Conservation (phyloP, 2,329 filamentous ascomycete genomes). For the Ophiostoma perfectum region DNA sequence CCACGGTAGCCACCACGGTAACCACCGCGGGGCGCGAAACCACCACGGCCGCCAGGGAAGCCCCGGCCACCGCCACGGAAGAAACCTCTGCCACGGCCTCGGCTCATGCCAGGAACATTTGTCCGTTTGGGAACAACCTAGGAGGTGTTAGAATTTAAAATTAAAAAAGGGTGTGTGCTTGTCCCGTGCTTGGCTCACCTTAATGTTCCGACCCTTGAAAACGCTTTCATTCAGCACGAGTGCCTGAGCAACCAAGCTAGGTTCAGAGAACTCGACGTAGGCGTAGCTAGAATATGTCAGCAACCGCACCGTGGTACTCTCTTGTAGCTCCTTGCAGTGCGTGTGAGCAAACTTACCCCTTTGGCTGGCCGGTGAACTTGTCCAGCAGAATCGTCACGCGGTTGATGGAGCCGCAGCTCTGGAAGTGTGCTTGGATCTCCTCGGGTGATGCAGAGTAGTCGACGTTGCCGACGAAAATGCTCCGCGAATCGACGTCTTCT, state of each 20-base stretch:
- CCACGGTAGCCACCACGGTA: conserved; percentile 60
- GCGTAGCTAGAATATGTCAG: conserved; percentile 66
- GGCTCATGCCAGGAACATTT: conserved; percentile 89
- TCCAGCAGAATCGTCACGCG: conserved; percentile 94
- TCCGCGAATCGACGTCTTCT: conserved; percentile 89
- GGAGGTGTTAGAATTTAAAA: neutral
- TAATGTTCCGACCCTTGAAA: conserved; percentile 90
- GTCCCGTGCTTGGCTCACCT: conserved; percentile 39
- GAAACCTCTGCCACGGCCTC: conserved; percentile 59
- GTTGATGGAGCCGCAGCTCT: conserved; percentile 95
- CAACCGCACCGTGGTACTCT: too few species aligned
- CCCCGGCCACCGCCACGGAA: conserved; percentile 47
- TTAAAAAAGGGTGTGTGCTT: too few species aligned
- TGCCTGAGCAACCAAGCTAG: conserved; percentile 84
- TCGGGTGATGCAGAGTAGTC: conserved; percentile 96
- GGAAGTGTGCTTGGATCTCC: conserved; percentile 97
- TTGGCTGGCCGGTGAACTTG: conserved; percentile 98
- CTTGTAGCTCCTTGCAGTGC: neutral
- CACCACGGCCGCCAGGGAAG: conserved; percentile 48
- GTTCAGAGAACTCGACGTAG: conserved; percentile 97
- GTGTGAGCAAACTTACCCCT: conserved; percentile 62
- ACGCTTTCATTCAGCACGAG: conserved; percentile 94
- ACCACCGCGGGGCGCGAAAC: conserved; percentile 48
- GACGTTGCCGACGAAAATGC: conserved; percentile 97
- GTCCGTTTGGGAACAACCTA: conserved; percentile 83